Evolutionary conservation across 768 basidiomycete genomes (phyloP).

Genomic region (Pholiota molesta): DNA sequence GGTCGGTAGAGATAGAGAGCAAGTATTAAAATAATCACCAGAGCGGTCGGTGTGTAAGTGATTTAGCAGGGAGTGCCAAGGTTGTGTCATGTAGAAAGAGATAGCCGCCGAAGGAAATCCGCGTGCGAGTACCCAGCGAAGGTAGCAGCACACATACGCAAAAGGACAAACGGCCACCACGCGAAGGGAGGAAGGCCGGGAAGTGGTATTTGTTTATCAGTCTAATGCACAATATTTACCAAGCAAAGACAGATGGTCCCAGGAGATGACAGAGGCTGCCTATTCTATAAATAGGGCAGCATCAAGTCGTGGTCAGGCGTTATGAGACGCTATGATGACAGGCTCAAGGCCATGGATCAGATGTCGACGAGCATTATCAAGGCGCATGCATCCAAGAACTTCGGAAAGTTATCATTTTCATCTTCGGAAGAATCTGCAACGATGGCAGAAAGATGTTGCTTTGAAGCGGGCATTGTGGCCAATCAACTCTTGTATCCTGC

Average conservation of each 20-base stretch:
- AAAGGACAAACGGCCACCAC: constrained; percentile 23
- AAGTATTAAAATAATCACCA: constrained; percentile 17
- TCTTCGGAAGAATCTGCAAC: constrained; percentile 24
- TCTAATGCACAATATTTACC: constrained; percentile 15
- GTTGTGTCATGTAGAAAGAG: constrained; percentile 16
- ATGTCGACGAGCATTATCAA: constrained; percentile 13
- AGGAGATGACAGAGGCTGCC: constrained; percentile 12
- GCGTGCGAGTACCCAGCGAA: constrained; percentile 9
- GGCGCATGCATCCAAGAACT: constrained; percentile 17
- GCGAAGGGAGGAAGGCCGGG: not conserved
- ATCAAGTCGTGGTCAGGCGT: constrained; percentile 18
- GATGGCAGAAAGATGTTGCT: not conserved
- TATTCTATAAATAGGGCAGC: constrained; percentile 1
- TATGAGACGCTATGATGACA: constrained; percentile 17
- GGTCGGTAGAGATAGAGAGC: constrained; percentile 19
- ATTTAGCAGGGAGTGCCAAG: constrained; percentile 20
- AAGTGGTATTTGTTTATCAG: constrained; percentile 12
- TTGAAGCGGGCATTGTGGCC: not conserved
- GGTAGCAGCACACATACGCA: constrained; percentile 12
- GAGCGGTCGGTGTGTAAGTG: constrained; percentile 17
- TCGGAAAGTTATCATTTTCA: constrained; percentile 25
- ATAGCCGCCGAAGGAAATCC: constrained; percentile 20
- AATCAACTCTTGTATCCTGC: not conserved
- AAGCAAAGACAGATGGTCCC: constrained; percentile 18
- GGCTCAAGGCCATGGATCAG: constrained; percentile 13